Conservation (phyloP, 805 yeast genomes). For the Lipomyces orientalis region DNA sequence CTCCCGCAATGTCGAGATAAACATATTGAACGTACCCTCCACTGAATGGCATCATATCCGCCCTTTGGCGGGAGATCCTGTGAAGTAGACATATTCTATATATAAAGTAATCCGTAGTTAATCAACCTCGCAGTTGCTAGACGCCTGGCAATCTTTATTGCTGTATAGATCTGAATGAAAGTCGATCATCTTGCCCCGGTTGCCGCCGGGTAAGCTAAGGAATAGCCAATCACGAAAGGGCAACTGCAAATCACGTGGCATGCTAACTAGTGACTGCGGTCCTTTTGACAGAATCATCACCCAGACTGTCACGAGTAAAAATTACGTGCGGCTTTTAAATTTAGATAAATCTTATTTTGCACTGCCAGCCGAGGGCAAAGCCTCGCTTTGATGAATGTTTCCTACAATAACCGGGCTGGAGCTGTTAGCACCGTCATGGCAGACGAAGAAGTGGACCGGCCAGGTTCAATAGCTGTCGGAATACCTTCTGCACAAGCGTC, state of each 20-base stretch:
- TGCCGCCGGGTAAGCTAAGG: too few species aligned
- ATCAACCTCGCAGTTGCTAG: neutral
- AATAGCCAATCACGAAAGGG: neutral
- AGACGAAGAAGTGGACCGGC: neutral
- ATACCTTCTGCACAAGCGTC: neutral
- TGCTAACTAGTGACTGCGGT: neutral
- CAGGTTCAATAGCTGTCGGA: neutral
- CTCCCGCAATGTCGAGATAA: neutral
- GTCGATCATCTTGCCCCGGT: neutral
- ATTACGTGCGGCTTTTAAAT: neutral
- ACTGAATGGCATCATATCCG: constrained; percentile 85
- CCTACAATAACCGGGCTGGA: neutral
- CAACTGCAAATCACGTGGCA: neutral
- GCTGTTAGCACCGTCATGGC: neutral
- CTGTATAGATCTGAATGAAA: neutral
- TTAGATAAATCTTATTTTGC: neutral
- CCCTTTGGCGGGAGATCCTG: constrained; percentile 89
- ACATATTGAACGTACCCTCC: constrained; percentile 55
- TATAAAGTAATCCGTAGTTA: neutral
- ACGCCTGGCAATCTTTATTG: neutral
- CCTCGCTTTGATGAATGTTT: neutral
- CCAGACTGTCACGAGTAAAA: neutral
- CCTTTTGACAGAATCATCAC: neutral
- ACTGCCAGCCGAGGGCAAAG: neutral
- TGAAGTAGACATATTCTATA: constrained; percentile 28